Evolutionary conservation across 2,329 filamentous ascomycete genomes (phyloP).

Genomic region (Ceratocystis smalleyi): DNA sequence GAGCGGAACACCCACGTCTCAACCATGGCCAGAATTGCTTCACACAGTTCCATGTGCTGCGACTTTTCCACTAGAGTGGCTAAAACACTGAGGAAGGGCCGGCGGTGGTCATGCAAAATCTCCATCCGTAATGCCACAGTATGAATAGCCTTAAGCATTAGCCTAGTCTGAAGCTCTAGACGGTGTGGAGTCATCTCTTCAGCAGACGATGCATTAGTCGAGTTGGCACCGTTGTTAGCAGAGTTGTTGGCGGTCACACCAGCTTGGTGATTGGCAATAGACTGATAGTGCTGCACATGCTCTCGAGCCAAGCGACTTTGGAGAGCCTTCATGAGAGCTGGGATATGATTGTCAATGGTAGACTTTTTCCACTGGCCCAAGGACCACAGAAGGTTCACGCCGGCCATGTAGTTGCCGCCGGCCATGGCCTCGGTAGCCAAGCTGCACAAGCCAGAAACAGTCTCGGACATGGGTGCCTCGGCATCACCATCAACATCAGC

Average conservation of each 20-base stretch:
- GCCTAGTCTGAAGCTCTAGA: slow-evolving; percentile 69
- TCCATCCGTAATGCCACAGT: slow-evolving; percentile 87
- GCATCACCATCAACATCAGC: slow-evolving; percentile 72
- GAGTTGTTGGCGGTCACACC: slow-evolving; percentile 28
- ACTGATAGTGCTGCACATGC: slow-evolving; percentile 64
- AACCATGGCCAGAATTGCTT: slow-evolving; percentile 85
- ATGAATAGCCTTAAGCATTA: slow-evolving; percentile 92
- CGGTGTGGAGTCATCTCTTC: slow-evolving; percentile 57
- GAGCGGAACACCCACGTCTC: slow-evolving; percentile 93
- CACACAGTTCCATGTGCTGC: slow-evolving; percentile 68
- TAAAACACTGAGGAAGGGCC: slow-evolving; percentile 87
- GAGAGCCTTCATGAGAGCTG: slow-evolving; percentile 79
- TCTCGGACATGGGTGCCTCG: slow-evolving; percentile 70
- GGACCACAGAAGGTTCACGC: slow-evolving; percentile 87
- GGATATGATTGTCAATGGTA: slow-evolving; percentile 79
- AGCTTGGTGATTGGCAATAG: slow-evolving; percentile 38
- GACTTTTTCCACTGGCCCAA: slow-evolving; percentile 70
- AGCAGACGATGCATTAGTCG: background rate
- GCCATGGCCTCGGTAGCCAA: slow-evolving; percentile 78
- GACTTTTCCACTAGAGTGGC: slow-evolving; percentile 94
- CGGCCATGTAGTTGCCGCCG: slow-evolving; percentile 65
- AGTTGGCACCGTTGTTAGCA: slow-evolving; percentile 28
- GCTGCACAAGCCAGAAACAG: slow-evolving; percentile 69
- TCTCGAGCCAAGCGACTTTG: slow-evolving; percentile 86
- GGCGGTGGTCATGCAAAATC: slow-evolving; percentile 71